Evolutionary conservation across 805 yeast genomes (phyloP), one percentile per base, ranked within the genome.

Genomic region (Spathaspora passalidarum): DNA sequence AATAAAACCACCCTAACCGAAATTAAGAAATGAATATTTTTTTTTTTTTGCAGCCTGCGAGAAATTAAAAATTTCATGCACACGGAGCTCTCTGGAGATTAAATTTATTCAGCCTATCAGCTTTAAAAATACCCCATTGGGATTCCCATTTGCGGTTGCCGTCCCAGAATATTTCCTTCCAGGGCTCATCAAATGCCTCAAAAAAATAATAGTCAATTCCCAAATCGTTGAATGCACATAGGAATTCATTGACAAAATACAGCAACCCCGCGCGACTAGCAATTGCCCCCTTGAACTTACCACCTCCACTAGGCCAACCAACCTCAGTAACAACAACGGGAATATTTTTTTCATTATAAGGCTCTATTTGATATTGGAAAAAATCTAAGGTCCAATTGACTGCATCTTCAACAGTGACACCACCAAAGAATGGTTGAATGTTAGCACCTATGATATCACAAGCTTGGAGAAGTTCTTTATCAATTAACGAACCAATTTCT

Each of bases 231-330:
- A 72, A 65, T 2, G 63, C 61, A 55, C 88, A 81, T 1, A 79
- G 56, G 80, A 82, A 84, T 4, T 64, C 63, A 41, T 73, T 61
- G 46, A 83, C 49, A 48, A 84, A 82, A 5, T 47, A 49, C 46
- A 80, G 81, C 54, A 74, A 60, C 40, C 76, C 71, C 5, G 53
- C 44, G 2, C 56, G 50, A 1, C 76, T 77, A 0, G 88, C 86
- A 3, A 59, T 56, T 0, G 89, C 71, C 1, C 62, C 58, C 36
- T 65, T 57, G 46, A 67, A 72, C 1, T 32, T 47, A 0, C 88
- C 88, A 2, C 89, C 90, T 1, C 62, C 67, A 37, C 72, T 78
- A 0, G 90, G 91, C 91, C 90, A 84, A 0, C 89, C 90, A 17
- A 83, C 76, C 51, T 84, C 89, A 0, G 86, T 70, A 1, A 84